These are phyloP conservation scores for Eucalyptus globulus DNA, from an alignment of 345 rosid species.

Conservation along the genomic window DNA sequence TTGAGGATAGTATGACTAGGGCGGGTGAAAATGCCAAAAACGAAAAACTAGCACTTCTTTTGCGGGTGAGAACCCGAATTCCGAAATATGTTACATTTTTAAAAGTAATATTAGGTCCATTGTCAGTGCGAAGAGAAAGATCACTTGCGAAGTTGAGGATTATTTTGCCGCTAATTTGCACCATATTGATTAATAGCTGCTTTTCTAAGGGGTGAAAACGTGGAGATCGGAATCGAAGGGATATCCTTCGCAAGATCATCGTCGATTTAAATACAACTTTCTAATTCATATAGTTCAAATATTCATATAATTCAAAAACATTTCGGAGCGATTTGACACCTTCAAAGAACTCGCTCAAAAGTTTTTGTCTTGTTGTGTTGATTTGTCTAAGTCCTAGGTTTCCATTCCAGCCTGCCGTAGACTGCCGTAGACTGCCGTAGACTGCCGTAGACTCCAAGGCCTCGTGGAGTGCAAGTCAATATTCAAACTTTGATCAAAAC, in stretches of 20 bases:
- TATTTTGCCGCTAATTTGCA: neutral
- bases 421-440: neutral
- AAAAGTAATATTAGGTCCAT: neutral
- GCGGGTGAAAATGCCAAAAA: accelerated
- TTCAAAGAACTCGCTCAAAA: neutral
- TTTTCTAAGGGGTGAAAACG: neutral
- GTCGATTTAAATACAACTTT: neutral
- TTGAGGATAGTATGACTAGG: neutral
- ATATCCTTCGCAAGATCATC: neutral
- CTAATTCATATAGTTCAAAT: neutral
- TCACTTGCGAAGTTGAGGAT: neutral
- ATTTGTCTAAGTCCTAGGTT: neutral
- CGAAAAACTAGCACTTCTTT: accelerated
- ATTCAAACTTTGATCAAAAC: neutral
- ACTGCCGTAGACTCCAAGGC: neutral
- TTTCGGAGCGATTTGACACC: neutral
- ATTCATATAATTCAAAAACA: neutral
- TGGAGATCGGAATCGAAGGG: neutral
- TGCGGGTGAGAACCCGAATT: neutral
- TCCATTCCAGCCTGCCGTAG: neutral
- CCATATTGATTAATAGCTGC: neutral
- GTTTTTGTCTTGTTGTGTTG: neutral
- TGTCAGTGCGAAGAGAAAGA: neutral
- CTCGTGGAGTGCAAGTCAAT: neutral
- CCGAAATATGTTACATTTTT: neutral